Evolutionary conservation across 257 asterid genomes (phyloP).

Genomic region (Gentiana dahurica): DNA sequence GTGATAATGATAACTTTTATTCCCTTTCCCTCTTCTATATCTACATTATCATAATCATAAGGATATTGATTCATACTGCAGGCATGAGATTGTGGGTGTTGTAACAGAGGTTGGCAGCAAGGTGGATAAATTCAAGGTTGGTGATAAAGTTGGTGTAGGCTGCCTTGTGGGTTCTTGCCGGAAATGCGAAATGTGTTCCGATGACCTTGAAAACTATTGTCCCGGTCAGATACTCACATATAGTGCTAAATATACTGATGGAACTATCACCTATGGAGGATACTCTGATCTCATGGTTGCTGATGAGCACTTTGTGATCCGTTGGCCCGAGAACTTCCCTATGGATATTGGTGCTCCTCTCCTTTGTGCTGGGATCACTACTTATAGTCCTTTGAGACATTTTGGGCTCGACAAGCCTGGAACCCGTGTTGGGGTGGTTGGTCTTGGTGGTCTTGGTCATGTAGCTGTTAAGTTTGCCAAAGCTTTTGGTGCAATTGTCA

Average conservation of each 20-base stretch:
- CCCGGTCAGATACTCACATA: slow-evolving; percentile 32
- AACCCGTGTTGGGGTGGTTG: slow-evolving; percentile 52
- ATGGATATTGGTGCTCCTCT: slow-evolving; percentile 50
- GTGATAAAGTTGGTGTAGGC: slow-evolving; percentile 64
- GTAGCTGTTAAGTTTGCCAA: slow-evolving; percentile 61
- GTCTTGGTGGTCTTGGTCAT: slow-evolving; percentile 74
- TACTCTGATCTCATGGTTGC: slow-evolving; percentile 45
- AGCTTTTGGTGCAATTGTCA: slow-evolving; percentile 59
- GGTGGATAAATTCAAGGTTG: slow-evolving; percentile 40
- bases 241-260: slow-evolving; percentile 31
- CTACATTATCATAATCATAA: no score
- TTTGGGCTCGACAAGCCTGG: slow-evolving; percentile 50
- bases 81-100: slow-evolving; percentile 62
- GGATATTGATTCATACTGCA: slow-evolving; percentile 5
- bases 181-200: slow-evolving; percentile 38
- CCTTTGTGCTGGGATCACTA: slow-evolving; percentile 61
- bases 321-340: slow-evolving; percentile 42
- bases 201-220: slow-evolving; percentile 53
- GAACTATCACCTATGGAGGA: slow-evolving; percentile 55
- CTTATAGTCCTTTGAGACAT: slow-evolving; percentile 58
- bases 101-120: slow-evolving; percentile 37
- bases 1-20: no score
- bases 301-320: slow-evolving; percentile 46
- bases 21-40: no score
- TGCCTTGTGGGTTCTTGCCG: slow-evolving; percentile 47